Evolutionary conservation across 306 rosid species (phyloP).

Genomic region (Trichosanthes cucumerina): DNA sequence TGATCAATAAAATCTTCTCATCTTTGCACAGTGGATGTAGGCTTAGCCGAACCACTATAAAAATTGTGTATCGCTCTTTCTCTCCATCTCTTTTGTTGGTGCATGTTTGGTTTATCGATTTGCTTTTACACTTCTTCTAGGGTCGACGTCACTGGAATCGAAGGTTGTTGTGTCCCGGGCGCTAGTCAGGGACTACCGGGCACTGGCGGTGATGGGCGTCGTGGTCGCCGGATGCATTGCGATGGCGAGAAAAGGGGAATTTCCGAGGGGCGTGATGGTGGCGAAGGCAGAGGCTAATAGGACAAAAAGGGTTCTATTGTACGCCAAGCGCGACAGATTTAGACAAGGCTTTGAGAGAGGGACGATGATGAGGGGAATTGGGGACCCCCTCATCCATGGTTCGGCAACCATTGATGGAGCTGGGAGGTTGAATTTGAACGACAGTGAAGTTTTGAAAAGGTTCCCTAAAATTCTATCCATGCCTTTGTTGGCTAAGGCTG

Average conservation of each 20-base stretch:
- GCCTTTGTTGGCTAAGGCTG: slow-evolving; percentile 64
- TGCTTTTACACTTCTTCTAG: too few species aligned
- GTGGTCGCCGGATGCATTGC: slow-evolving; percentile 61
- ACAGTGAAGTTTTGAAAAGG: slow-evolving; percentile 53
- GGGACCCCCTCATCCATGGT: slow-evolving; percentile 93
- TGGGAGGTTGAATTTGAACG: slow-evolving; percentile 45
- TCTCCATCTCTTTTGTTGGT: too few species aligned
- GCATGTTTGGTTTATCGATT: too few species aligned
- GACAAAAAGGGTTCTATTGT: slow-evolving; percentile 55
- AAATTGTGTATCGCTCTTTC: too few species aligned
- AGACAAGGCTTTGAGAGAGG: slow-evolving; percentile 84
- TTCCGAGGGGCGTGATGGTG: slow-evolving; percentile 49
- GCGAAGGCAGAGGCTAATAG: slow-evolving; percentile 63
- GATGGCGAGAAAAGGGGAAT: slow-evolving; percentile 42
- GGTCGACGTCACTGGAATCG: too few species aligned
- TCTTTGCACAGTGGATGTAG: too few species aligned
- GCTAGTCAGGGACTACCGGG: slow-evolving; percentile 63
- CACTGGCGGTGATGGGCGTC: slow-evolving; percentile 34
- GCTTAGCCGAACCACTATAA: too few species aligned
- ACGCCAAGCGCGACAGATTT: slow-evolving; percentile 36
- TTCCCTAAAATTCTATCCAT: slow-evolving; percentile 86
- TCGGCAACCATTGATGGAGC: slow-evolving; percentile 74
- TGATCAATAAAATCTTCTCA: too few species aligned
- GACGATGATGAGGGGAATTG: slow-evolving; percentile 66
- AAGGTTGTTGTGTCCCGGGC: too few species aligned